Evolutionary conservation across 257 asterid genomes (phyloP).

Genomic region (Thymus quinquecostatus): DNA sequence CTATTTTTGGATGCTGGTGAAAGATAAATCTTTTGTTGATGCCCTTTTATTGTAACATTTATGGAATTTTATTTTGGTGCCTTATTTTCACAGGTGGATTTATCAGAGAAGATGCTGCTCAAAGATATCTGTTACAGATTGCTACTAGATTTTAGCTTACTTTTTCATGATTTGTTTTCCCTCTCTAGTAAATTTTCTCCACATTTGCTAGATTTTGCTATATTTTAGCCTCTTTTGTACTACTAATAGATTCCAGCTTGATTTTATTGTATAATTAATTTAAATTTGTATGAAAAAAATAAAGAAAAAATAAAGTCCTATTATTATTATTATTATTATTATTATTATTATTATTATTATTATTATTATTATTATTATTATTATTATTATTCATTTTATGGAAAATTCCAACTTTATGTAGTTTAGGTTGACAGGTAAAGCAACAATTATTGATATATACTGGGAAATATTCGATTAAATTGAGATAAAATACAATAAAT

Average conservation of each 20-base stretch:
- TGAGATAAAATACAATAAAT: too few relatives aligned
- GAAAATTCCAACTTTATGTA: too few relatives aligned
- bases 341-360: too few relatives aligned
- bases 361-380: too few relatives aligned
- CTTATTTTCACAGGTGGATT: slow-evolving; percentile 2
- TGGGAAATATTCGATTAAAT: too few relatives aligned
- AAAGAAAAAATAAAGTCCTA: too few relatives aligned
- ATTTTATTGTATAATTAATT: background rate
- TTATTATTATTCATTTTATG: too few relatives aligned
- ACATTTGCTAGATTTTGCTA: slow-evolving; percentile 21
- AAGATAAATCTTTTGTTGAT: slow-evolving; percentile 29
- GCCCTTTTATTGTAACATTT: slow-evolving; percentile 5
- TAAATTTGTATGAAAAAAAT: too few relatives aligned
- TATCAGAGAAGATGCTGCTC: slow-evolving; percentile 10
- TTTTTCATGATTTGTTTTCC: slow-evolving; percentile 13
- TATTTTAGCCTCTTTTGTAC: slow-evolving; percentile 12
- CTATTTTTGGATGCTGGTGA: slow-evolving; percentile 43
- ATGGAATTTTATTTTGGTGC: slow-evolving; percentile 8
- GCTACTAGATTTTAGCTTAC: slow-evolving; percentile 11
- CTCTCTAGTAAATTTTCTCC: slow-evolving; percentile 6
- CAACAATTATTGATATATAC: too few relatives aligned
- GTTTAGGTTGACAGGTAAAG: too few relatives aligned
- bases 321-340: too few relatives aligned
- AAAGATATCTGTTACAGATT: slow-evolving; percentile 20
- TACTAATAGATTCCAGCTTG: too few relatives aligned